These are phyloP conservation scores for Skeletonema potamos DNA, from an alignment of 108 stramenopile species.

Conservation along the genomic window DNA sequence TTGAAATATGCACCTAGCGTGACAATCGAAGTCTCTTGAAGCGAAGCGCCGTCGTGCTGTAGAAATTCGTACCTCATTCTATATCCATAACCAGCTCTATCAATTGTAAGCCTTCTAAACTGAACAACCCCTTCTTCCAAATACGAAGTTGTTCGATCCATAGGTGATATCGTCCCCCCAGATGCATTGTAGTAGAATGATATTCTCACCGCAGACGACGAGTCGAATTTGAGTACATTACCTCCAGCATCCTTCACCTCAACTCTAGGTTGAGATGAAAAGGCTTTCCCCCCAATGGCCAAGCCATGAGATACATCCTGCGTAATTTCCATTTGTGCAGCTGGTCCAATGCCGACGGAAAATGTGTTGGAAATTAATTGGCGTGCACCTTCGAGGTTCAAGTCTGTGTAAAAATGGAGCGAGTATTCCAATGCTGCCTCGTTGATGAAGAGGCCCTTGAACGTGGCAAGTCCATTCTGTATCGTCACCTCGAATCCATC, in stretches of 20 bases:
- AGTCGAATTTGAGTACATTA: constrained; percentile 43
- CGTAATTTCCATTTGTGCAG: constrained; percentile 14
- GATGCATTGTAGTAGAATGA: constrained; percentile 47
- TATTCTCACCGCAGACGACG: constrained; percentile 24
- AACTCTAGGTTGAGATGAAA: constrained; percentile 38
- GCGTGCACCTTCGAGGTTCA: constrained; percentile 22
- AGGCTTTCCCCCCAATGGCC: constrained; percentile 45
- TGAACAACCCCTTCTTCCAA: constrained; percentile 34
- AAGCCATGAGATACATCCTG: constrained; percentile 32
- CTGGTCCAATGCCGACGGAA: constrained; percentile 38
- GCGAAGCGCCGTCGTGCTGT: constrained; percentile 10
- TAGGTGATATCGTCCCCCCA: constrained; percentile 16
- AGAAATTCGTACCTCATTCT: constrained; percentile 25
- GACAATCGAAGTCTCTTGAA: constrained; percentile 8
- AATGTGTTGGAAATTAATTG: constrained; percentile 31
- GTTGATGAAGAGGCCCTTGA: constrained; percentile 33
- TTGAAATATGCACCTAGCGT: constrained; percentile 34
- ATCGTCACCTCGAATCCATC: constrained; percentile 19
- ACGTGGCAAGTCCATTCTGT: constrained; percentile 29
- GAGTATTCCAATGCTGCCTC: constrained; percentile 37
- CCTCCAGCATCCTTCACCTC: constrained; percentile 48
- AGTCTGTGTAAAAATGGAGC: constrained; percentile 42
- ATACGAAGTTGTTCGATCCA: constrained; percentile 8
- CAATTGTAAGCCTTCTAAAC: constrained; percentile 38
- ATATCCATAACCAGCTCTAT: constrained; percentile 43